Conservation (phyloP, 2,329 filamentous ascomycete genomes). For the Parascedosporium putredinis region DNA sequence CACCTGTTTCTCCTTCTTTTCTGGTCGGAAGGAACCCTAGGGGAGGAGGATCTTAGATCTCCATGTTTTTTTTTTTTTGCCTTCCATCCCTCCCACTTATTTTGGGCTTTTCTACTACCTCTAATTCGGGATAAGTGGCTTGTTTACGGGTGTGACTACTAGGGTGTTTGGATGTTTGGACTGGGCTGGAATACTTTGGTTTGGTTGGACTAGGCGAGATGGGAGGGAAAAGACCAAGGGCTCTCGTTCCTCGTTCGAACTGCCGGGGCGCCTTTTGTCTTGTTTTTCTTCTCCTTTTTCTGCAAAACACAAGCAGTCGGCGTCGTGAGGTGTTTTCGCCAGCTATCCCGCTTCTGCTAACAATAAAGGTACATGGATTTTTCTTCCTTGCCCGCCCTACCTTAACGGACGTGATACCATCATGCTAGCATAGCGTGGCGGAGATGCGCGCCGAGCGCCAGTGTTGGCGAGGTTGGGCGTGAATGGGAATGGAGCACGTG, state of each 20-base stretch:
- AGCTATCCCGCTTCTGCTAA: not conserved
- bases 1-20: not conserved
- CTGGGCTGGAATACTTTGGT: not conserved
- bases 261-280: too few relatives aligned
- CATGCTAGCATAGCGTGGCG: not conserved
- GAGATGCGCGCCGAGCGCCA: too few relatives aligned
- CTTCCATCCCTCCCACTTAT: too few relatives aligned
- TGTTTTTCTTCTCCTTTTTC: constrained; percentile 1
- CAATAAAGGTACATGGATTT: not conserved
- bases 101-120: not conserved
- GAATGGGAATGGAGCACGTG: too few relatives aligned
- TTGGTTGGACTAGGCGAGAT: not conserved
- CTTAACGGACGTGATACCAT: too few relatives aligned
- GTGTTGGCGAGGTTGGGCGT: too few relatives aligned
- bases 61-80: not conserved
- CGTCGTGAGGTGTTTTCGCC: too few relatives aligned
- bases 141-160: not conserved
- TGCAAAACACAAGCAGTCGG: too few relatives aligned
- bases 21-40: not conserved
- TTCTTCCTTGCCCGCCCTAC: too few relatives aligned
- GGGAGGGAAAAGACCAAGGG: too few relatives aligned
- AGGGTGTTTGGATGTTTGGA: not conserved
- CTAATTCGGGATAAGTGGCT: not conserved
- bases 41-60: too few relatives aligned
- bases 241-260: constrained; percentile 1